Evolutionary conservation across 2,329 filamentous ascomycete species (phyloP).

Genomic region (Dactylellina leptospora): DNA sequence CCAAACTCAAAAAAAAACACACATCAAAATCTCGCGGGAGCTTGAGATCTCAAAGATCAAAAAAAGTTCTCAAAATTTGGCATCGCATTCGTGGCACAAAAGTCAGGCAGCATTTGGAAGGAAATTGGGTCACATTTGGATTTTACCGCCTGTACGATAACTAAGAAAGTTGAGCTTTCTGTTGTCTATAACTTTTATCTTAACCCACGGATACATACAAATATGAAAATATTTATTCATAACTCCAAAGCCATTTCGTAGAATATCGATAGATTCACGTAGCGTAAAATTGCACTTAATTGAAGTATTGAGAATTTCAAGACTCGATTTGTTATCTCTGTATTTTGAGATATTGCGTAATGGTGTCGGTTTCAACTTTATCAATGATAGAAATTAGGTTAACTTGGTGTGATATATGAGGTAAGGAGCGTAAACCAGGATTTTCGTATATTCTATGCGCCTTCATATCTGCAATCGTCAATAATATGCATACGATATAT

Average conservation of each 20-base stretch:
- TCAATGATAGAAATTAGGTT: too few relatives aligned
- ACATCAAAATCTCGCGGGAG: constrained; percentile 35
- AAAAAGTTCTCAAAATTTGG: constrained; percentile 43
- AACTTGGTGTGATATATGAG: too few relatives aligned
- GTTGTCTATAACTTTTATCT: constrained; percentile 14
- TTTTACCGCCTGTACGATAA: constrained; percentile 42
- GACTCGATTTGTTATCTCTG: too few relatives aligned
- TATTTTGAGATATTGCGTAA: too few relatives aligned
- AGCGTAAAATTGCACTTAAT: too few relatives aligned
- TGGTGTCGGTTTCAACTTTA: too few relatives aligned
- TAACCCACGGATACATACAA: constrained; percentile 2
- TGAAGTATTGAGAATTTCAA: too few relatives aligned
- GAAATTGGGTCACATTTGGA: constrained; percentile 29
- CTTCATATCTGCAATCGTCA: not conserved
- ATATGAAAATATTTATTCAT: too few relatives aligned
- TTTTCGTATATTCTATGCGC: not conserved
- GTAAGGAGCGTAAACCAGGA: too few relatives aligned
- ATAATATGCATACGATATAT: constrained; percentile 16
- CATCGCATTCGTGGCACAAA: constrained; percentile 36
- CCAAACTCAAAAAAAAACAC: constrained; percentile 27
- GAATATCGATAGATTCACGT: too few relatives aligned
- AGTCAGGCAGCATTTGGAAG: constrained; percentile 47
- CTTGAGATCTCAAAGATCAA: constrained; percentile 27
- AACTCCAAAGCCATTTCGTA: too few relatives aligned
- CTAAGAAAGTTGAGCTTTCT: constrained; percentile 51